These are phyloP conservation scores for Phytophthora meadii DNA, from an alignment of 352 stramenopile species.

Conservation along the genomic window DNA sequence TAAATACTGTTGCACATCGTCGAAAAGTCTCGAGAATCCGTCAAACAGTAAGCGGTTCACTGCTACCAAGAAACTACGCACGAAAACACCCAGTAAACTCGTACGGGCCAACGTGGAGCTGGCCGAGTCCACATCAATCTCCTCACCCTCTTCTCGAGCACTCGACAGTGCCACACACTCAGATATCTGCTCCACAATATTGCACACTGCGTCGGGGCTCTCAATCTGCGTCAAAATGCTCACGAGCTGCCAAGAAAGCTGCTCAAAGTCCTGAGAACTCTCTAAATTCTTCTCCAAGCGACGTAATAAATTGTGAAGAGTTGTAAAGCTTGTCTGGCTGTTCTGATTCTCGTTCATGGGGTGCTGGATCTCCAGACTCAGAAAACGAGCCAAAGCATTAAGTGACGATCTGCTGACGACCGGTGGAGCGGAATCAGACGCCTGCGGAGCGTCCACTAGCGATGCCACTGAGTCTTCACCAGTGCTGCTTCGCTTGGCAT, in stretches of 20 bases:
- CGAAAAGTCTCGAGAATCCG: conserved; percentile 69
- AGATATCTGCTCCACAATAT: conserved; percentile 69
- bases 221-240: conserved; percentile 60
- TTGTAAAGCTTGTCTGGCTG: conserved; percentile 25
- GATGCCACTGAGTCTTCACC: conserved; percentile 34
- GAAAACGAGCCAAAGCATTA: conserved; percentile 57
- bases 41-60: conserved; percentile 74
- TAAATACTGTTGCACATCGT: conserved; percentile 66
- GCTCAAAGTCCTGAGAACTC: conserved; percentile 45
- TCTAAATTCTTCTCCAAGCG: conserved; percentile 52
- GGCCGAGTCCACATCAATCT: conserved; percentile 46
- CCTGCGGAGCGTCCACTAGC: conserved; percentile 17
- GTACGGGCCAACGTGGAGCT: conserved; percentile 53
- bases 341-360: conserved; percentile 30
- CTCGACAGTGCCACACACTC: conserved; percentile 58
- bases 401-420: conserved; percentile 45
- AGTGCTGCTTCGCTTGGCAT: conserved; percentile 21
- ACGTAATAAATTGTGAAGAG: conserved; percentile 49
- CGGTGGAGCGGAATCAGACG: conserved; percentile 1
- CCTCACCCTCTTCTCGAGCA: conserved; percentile 23
- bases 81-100: conserved; percentile 74
- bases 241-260: conserved; percentile 57
- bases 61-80: conserved; percentile 70
- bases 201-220: conserved; percentile 68
- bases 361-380: conserved; percentile 62